Conservation (phyloP, 345 rosid genomes). For the Euphorbia pulcherrima region DNA sequence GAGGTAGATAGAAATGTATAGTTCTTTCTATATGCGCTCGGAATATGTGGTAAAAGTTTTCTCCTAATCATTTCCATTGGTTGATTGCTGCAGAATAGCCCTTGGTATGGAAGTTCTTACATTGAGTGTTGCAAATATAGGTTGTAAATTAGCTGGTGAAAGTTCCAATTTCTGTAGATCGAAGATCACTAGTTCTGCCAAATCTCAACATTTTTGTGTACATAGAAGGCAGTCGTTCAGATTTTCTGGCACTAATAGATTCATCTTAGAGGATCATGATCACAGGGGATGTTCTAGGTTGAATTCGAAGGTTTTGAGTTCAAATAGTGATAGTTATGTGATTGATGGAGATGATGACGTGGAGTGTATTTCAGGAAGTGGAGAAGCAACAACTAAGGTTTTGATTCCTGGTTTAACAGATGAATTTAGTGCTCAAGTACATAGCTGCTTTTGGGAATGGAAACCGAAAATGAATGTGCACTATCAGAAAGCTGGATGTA, state of each 20-base stretch:
- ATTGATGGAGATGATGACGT: slow-evolving; percentile 49
- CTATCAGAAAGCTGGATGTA: slow-evolving; percentile 69
- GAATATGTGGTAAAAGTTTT: background rate
- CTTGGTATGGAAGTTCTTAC: slow-evolving; percentile 62
- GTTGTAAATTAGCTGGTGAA: slow-evolving; percentile 29
- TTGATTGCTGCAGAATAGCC: slow-evolving; percentile 30
- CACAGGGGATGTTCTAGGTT: slow-evolving; percentile 20
- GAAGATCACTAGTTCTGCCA: slow-evolving; percentile 22
- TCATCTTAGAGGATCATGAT: slow-evolving; percentile 9
- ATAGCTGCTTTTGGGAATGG: slow-evolving; percentile 70
- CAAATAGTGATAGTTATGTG: slow-evolving; percentile 47
- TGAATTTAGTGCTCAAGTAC: slow-evolving; percentile 51
- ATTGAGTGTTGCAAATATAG: slow-evolving; percentile 28
- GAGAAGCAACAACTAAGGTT: slow-evolving; percentile 37
- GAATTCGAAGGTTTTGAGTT: slow-evolving; percentile 35
- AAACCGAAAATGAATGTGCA: slow-evolving; percentile 71
- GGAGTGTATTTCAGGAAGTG: slow-evolving; percentile 28
- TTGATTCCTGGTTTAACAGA: slow-evolving; percentile 72
- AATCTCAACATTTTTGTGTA: slow-evolving; percentile 17
- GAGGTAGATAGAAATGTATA: background rate
- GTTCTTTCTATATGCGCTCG: background rate
- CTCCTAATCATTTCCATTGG: slow-evolving; percentile 15
- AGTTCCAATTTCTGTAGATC: slow-evolving; percentile 26
- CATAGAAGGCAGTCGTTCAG: slow-evolving; percentile 29
- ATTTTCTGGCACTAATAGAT: slow-evolving; percentile 13